Percentiles rank a stretch among this genome's conserved stretches.
These are phyloP conservation scores for Coemansia sp. DNA, from an alignment of 371 early-diverging fungal genomes.

Conservation along the genomic window DNA sequence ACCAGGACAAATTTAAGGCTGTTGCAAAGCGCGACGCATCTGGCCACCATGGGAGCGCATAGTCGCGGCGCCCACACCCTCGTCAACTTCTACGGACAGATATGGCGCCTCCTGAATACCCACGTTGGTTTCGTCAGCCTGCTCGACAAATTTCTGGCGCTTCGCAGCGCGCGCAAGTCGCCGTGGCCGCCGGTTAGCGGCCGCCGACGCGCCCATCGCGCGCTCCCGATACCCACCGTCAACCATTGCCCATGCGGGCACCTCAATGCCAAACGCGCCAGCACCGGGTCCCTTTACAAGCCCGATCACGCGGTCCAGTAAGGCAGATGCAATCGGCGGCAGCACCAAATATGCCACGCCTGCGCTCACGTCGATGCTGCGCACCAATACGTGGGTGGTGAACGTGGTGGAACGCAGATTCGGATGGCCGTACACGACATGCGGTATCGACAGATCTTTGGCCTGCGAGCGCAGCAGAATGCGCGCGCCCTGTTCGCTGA, in stretches of 20 bases:
- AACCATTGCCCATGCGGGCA: slow-evolving; percentile 42
- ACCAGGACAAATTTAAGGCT: not conserved
- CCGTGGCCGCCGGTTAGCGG: not conserved
- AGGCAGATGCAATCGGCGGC: slow-evolving; percentile 23
- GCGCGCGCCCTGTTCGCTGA: slow-evolving; percentile 42
- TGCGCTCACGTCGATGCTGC: slow-evolving; percentile 32
- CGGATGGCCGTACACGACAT: slow-evolving; percentile 42
- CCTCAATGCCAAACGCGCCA: slow-evolving; percentile 29
- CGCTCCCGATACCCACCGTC: slow-evolving; percentile 43
- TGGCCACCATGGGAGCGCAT: slow-evolving; percentile 17
- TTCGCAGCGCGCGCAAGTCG: not conserved
- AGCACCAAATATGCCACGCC: slow-evolving; percentile 31
- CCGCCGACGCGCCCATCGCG: slow-evolving; percentile 34
- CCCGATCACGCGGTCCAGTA: slow-evolving; percentile 37
- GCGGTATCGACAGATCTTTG: slow-evolving; percentile 15
- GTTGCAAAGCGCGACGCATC: slow-evolving; percentile 31
- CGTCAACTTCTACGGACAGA: slow-evolving; percentile 36
- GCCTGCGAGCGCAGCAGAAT: slow-evolving; percentile 20
- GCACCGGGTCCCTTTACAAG: slow-evolving; percentile 48
- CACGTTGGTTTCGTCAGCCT: slow-evolving; percentile 5
- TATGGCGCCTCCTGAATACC: slow-evolving; percentile 49
- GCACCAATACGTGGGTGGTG: slow-evolving; percentile 38
- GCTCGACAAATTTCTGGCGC: not conserved
- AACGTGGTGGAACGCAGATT: slow-evolving; percentile 29
- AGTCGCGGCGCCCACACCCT: slow-evolving; percentile 39